These are phyloP conservation scores for Coelastrella sp. DNA, from an alignment of 139 green algal species.

Conservation along the genomic window DNA sequence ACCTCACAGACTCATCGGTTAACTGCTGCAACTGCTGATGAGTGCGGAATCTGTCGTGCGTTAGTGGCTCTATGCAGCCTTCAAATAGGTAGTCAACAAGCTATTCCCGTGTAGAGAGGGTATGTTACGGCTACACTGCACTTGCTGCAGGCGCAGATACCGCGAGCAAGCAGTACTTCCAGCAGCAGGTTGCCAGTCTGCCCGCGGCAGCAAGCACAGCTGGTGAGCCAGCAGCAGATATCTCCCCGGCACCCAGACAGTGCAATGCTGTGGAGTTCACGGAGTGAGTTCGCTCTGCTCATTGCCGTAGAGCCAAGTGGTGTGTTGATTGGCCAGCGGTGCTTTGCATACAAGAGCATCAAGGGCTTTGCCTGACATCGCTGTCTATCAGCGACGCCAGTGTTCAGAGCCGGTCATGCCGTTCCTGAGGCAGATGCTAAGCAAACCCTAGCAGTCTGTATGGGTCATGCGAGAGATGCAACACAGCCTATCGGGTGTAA, in stretches of 20 bases:
- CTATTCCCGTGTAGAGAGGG: no score
- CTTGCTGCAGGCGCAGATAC: background rate
- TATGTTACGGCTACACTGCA: no score
- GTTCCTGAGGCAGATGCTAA: no score
- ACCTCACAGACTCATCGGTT: background rate
- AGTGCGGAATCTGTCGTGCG: background rate
- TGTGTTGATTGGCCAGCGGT: background rate
- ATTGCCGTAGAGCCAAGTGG: background rate
- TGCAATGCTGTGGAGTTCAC: slow-evolving; percentile 61
- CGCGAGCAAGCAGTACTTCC: background rate
- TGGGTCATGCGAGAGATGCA: background rate
- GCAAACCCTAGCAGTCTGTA: background rate
- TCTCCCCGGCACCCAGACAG: slow-evolving; percentile 7
- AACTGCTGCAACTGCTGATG: background rate
- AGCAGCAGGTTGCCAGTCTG: background rate
- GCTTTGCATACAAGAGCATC: background rate
- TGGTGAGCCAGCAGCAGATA: background rate
- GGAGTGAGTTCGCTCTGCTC: slow-evolving; percentile 48
- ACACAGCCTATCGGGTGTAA: background rate
- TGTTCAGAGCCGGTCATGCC: no score
- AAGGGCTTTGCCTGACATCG: background rate
- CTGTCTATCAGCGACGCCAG: background rate
- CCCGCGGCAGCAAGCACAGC: background rate
- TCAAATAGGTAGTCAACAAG: no score
- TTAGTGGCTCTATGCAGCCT: no score